phyloP scores from a whole-genome alignment of 495 filamentous ascomycete species.

The Tuber microsphaerosporum region DNA sequence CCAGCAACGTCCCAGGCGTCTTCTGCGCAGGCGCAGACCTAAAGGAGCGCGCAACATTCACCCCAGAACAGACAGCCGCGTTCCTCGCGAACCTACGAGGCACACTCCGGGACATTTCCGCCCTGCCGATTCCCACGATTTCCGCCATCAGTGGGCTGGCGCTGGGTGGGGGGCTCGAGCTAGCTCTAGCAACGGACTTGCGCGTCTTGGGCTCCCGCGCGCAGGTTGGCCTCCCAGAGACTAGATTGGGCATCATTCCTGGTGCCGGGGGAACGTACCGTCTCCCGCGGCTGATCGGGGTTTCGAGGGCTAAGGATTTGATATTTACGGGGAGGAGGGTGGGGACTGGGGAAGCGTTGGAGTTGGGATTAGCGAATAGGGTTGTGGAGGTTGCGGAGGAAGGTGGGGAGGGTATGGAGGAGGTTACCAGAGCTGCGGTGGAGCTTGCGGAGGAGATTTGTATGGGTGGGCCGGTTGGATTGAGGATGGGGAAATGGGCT shows the following conservation, averaged over 20 bases:
- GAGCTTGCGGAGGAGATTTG: constrained; percentile 74
- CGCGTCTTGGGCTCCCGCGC: constrained; percentile 71
- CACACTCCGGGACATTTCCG: constrained; percentile 60
- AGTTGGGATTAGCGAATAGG: constrained; percentile 74
- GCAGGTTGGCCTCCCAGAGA: constrained; percentile 78
- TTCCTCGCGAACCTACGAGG: constrained; percentile 70
- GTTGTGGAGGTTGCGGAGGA: constrained; percentile 61
- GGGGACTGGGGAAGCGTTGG: constrained; percentile 68
- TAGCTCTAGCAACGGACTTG: constrained; percentile 77
- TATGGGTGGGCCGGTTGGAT: constrained; percentile 74
- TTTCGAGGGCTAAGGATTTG: constrained; percentile 67
- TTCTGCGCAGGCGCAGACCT: constrained; percentile 95
- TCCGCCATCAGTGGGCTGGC: constrained; percentile 71
- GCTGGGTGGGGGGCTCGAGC: constrained; percentile 85
- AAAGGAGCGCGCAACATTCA: constrained; percentile 75
- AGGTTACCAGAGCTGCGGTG: constrained; percentile 65
- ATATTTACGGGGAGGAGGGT: constrained; percentile 80
- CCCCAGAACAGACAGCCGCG: constrained; percentile 60
- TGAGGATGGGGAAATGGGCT: constrained; percentile 64
- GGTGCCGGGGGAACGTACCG: constrained; percentile 90
- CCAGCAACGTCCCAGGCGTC: constrained; percentile 65
- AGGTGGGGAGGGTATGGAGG: constrained; percentile 51
- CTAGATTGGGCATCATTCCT: constrained; percentile 82
- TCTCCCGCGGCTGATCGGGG: constrained; percentile 68
- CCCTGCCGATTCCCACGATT: constrained; percentile 80